Percentiles rank a stretch among this genome's conserved stretches.
phyloP scores from a whole-genome alignment of 2,329 filamentous ascomycete genomes.

The Diaporthe humulicola region DNA sequence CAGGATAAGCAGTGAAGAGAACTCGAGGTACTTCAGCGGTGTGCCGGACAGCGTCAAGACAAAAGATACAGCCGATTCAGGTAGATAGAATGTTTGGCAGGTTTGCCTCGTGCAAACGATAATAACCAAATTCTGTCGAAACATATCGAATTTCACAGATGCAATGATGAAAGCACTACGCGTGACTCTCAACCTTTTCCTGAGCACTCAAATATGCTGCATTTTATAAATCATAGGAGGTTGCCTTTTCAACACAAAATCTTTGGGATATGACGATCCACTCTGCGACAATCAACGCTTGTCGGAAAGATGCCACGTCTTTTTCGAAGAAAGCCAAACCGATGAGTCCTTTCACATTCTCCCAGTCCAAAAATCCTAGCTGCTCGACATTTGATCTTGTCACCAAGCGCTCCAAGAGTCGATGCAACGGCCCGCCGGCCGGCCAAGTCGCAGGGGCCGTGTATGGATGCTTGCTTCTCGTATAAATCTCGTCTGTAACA shows the following conservation, averaged over 20 bases:
- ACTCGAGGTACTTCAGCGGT: not conserved
- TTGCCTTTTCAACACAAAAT: constrained; percentile 56
- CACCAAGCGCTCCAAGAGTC: constrained; percentile 48
- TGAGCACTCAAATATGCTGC: not conserved
- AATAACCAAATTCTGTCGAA: not conserved
- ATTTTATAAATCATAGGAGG: not conserved
- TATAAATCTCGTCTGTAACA: constrained; percentile 65
- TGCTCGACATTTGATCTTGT: constrained; percentile 52
- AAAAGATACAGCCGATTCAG: not conserved
- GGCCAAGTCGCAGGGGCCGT: constrained; percentile 59
- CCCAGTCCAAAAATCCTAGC: constrained; percentile 57
- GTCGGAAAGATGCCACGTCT: constrained; percentile 50
- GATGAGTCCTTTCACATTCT: constrained; percentile 51
- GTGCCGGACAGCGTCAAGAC: not conserved
- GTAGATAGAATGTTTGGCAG: not conserved
- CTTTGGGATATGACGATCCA: constrained; percentile 59
- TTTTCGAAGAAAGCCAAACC: constrained; percentile 54
- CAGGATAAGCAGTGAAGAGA: not conserved
- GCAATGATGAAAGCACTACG: not conserved
- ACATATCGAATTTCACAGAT: not conserved
- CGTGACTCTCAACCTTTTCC: not conserved
- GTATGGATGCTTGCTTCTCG: constrained; percentile 63
- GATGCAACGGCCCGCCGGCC: constrained; percentile 57
- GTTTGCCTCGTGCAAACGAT: not conserved
- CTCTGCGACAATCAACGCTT: constrained; percentile 54